Evolutionary conservation across 495 filamentous ascomycete genomes (phyloP).

Genomic region (Aspergillus nanangensis): DNA sequence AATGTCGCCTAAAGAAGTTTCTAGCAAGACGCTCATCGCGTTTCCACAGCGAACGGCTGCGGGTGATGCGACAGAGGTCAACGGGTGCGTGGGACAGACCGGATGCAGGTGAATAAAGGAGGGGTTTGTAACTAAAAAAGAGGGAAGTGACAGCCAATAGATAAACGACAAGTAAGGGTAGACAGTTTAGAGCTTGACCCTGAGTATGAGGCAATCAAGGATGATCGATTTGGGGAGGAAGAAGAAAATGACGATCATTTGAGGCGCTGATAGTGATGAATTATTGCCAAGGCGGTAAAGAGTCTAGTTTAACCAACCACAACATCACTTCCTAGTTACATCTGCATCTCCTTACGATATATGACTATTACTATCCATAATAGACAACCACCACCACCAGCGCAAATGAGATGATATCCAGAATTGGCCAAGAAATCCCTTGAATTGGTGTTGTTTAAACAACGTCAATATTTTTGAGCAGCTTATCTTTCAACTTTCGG

Average conservation of each 20-base stretch:
- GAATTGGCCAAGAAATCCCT: no score
- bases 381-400: no score
- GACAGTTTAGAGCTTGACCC: background rate
- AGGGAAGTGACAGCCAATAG: background rate
- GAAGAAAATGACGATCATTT: no score
- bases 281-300: no score
- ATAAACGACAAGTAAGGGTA: no score
- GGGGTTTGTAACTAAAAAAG: background rate
- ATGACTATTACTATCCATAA: no score
- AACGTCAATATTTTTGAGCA: constrained; percentile 7
- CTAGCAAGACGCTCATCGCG: constrained; percentile 75
- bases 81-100: constrained; percentile 22
- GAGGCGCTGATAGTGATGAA: no score
- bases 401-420: no score
- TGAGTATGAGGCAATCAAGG: background rate
- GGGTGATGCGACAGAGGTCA: constrained; percentile 15
- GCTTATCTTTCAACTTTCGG: constrained; percentile 16
- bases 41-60: constrained; percentile 9
- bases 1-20: constrained; percentile 88
- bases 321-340: no score
- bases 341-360: no score
- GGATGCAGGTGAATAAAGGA: background rate
- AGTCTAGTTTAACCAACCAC: no score
- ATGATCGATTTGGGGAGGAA: background rate
- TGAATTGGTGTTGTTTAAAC: no score